Evolutionary conservation across 2,329 filamentous ascomycete genomes (phyloP).

Genomic region (Teratosphaeriaceae sp.): DNA sequence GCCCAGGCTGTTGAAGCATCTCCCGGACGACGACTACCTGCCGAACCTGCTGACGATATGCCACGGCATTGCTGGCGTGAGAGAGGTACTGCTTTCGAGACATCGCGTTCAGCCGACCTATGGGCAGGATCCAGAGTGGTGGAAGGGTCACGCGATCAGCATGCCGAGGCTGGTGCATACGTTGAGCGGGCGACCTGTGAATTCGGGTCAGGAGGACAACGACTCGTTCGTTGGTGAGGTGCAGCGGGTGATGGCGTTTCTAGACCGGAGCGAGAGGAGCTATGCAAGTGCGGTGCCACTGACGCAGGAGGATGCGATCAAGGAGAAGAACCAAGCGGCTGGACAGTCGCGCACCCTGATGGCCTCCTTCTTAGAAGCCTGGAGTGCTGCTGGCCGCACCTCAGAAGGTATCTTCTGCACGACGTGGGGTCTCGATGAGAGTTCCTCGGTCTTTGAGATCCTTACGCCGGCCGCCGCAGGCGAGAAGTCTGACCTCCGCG

Average conservation of each 20-base stretch:
- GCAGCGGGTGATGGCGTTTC: slow-evolving; percentile 56
- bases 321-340: slow-evolving; percentile 6
- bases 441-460: background rate
- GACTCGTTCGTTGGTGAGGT: slow-evolving; percentile 49
- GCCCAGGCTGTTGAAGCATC: slow-evolving; percentile 53
- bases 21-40: slow-evolving; percentile 47
- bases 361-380: slow-evolving; percentile 19
- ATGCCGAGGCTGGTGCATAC: slow-evolving; percentile 45
- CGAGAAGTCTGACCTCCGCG: slow-evolving; percentile 14
- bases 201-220: slow-evolving; percentile 27
- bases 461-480: slow-evolving; percentile 4
- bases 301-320: slow-evolving; percentile 19
- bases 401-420: background rate
- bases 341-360: slow-evolving; percentile 10
- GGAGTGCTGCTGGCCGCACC: slow-evolving; percentile 13
- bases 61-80: slow-evolving; percentile 53
- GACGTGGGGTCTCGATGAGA: background rate
- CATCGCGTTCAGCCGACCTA: slow-evolving; percentile 43
- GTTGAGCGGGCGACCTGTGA: slow-evolving; percentile 19
- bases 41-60: slow-evolving; percentile 54
- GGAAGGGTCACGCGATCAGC: slow-evolving; percentile 50
- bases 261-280: slow-evolving; percentile 50
- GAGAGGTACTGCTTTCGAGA: slow-evolving; percentile 50
- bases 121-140: slow-evolving; percentile 53
- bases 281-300: slow-evolving; percentile 53